Percentiles rank a stretch among this genome's conserved stretches.
Evolutionary conservation across 352 stramenopile genomes (phyloP).

Genomic region (Phytophthora pinifolia): DNA sequence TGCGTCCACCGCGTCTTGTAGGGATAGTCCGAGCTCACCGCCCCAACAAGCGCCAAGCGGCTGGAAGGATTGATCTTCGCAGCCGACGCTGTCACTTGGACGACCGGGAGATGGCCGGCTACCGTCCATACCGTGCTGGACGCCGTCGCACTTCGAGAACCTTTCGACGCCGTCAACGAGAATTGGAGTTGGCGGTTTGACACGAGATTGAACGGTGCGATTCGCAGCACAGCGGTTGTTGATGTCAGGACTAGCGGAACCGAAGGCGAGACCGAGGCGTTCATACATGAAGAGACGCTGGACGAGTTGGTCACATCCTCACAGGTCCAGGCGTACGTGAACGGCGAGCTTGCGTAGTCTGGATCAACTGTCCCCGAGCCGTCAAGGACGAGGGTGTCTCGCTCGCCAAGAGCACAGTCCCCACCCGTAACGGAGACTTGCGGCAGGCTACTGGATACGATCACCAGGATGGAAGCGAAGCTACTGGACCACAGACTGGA

Average conservation of each 20-base stretch:
- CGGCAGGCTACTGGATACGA: constrained; percentile 41
- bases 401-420: constrained; percentile 45
- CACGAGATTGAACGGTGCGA: constrained; percentile 49
- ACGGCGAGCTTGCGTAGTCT: constrained; percentile 33
- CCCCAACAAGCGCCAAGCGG: constrained; percentile 36
- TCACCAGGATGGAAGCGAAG: constrained; percentile 43
- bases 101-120: constrained; percentile 44
- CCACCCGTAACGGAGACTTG: constrained; percentile 42
- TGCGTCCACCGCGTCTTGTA: constrained; percentile 55
- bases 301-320: constrained; percentile 47
- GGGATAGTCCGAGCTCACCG: constrained; percentile 64
- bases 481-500: constrained; percentile 29
- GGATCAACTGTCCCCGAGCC: constrained; percentile 51
- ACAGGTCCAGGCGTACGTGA: constrained; percentile 57
- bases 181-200: constrained; percentile 47
- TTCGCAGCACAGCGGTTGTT: constrained; percentile 23
- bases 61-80: constrained; percentile 52
- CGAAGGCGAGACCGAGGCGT: background rate
- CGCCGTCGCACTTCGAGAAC: constrained; percentile 11
- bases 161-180: constrained; percentile 44
- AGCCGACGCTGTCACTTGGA: constrained; percentile 30
- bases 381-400: constrained; percentile 54
- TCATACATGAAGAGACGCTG: constrained; percentile 15
- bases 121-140: constrained; percentile 51
- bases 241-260: constrained; percentile 21